Percentiles rank a stretch among this genome's conserved stretches.
phyloP scores from a whole-genome alignment of 345 rosid genomes.

The Corchorus capsularis region DNA sequence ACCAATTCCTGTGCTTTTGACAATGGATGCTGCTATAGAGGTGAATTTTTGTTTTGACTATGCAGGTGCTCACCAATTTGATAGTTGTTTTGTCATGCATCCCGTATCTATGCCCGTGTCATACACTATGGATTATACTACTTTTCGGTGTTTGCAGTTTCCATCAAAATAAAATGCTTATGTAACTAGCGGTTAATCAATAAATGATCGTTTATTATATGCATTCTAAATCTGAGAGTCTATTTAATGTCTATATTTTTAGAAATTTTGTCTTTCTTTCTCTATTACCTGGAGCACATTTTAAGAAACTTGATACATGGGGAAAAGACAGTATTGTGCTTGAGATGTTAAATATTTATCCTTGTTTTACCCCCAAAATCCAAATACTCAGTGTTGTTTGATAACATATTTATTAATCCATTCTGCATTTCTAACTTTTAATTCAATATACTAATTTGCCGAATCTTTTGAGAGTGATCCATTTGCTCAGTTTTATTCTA shows the following conservation, averaged over 20 bases:
- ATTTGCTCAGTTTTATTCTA: slow-evolving; percentile 1
- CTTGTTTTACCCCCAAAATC: neutral
- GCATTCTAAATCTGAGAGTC: no score
- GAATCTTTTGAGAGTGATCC: slow-evolving; percentile 1
- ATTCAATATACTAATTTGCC: neutral
- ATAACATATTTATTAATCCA: neutral
- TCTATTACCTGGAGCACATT: neutral
- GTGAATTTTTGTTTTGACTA: slow-evolving; percentile 44
- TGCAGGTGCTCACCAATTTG: slow-evolving; percentile 17
- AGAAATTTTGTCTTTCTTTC: neutral
- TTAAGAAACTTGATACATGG: neutral
- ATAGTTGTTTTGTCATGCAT: neutral
- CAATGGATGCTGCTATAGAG: slow-evolving; percentile 83
- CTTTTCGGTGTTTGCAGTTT: slow-evolving; percentile 2
- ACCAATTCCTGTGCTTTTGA: slow-evolving; percentile 81
- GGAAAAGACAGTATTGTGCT: neutral
- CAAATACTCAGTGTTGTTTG: neutral
- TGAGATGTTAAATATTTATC: neutral
- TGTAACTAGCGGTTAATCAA: neutral
- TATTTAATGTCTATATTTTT: neutral
- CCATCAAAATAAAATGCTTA: neutral
- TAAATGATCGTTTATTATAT: no score
- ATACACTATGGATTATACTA: neutral
- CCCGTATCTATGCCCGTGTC: neutral
- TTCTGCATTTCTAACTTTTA: neutral